Evolutionary conservation across 106 monocot species (phyloP), one percentile per base, ranked within the genome.

Genomic region (Vanilla planifolia): DNA sequence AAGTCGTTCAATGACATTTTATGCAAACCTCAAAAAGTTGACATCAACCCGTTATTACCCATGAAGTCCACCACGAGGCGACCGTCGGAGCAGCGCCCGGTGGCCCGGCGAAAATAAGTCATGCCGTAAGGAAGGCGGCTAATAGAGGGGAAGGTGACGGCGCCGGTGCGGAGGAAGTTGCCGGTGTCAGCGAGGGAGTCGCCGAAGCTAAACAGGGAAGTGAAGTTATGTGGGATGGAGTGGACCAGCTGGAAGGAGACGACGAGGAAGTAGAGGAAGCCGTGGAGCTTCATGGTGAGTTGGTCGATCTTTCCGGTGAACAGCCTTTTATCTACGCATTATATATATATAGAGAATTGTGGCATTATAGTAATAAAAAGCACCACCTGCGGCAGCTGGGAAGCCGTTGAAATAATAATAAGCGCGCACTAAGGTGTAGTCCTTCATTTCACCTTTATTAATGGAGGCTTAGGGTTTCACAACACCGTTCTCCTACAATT

Each of bases 151-250:
- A 44, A 71, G 1, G 60, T 20, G 8, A 30, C 23, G 30, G 52
- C 52, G 2, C 60, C 55, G 26, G 65, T 35, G 8, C 37, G 14
- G 43, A 84, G 65, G 20, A 61, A 52, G 73, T 85, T 89, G 21
- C 85, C 89, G 8, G 85, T 71, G 59, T 89, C 89, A 27, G 84
- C 16, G 21, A 84, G 66, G 13, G 84, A 89, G 74, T 89, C 84
- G 1, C 89, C 89, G 53, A 89, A 84, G 58, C 50, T 68, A 35
- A 69, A 67, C 3, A 89, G 77, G 4, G 80, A 64, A 15, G 44
- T 42, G 62, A 80, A 89, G 37, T 45, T 43, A 34, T 51, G 24
- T 6, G 61, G 16, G 17, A 25, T 42, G 47, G 45, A 42, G 51
- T 19, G 0, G n/a, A 32, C 21, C 9, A 37, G 8, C 25, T 35